Percentiles rank a stretch among this genome's conserved stretches.
These are phyloP conservation scores for Kurtzmaniella quercitrusa DNA, from an alignment of 1,139 yeast species.

Conservation along the genomic window DNA sequence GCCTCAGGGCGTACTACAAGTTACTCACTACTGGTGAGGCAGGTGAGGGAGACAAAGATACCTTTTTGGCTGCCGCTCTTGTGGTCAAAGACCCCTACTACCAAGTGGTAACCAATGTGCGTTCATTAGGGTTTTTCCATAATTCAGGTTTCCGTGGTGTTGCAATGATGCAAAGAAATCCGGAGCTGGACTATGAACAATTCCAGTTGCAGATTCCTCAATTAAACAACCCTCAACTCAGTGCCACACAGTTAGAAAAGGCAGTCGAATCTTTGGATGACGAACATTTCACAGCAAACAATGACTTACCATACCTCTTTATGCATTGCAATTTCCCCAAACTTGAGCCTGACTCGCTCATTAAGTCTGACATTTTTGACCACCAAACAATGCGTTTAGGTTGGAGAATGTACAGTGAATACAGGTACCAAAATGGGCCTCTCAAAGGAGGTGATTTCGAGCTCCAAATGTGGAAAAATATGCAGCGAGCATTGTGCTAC, in stretches of 20 bases:
- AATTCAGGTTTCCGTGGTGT: conserved; percentile 26
- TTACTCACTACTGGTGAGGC: conserved; percentile 16
- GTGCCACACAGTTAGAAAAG: conserved; percentile 6
- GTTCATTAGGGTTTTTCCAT: conserved; percentile 8
- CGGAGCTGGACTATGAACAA: conserved; percentile 22
- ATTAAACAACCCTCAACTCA: conserved; percentile 2
- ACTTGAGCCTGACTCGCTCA: conserved; percentile 27
- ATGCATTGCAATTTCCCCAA: conserved; percentile 39
- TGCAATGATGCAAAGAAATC: conserved; percentile 39
- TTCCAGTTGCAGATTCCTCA: conserved; percentile 13
- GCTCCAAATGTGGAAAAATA: conserved; percentile 30
- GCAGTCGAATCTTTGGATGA: conserved; percentile 10
- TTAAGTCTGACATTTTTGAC: conserved; percentile 24
- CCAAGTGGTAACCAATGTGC: conserved; percentile 12
- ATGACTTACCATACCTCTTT: conserved; percentile 20
- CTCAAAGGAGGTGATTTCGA: conserved; percentile 48
- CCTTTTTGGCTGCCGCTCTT: conserved; percentile 16
- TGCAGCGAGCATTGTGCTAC: conserved; percentile 25
- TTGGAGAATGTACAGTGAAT: conserved; percentile 27
- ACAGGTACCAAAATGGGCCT: conserved; percentile 13
- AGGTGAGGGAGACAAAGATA: conserved; percentile 20
- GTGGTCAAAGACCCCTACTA: conserved; percentile 13
- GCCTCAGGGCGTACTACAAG: conserved; percentile 15
- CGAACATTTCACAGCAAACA: conserved; percentile 13
- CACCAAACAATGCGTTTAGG: conserved; percentile 18